Evolutionary conservation across 108 stramenopile genomes (phyloP).

Genomic region (Licmophora abbreviata): DNA sequence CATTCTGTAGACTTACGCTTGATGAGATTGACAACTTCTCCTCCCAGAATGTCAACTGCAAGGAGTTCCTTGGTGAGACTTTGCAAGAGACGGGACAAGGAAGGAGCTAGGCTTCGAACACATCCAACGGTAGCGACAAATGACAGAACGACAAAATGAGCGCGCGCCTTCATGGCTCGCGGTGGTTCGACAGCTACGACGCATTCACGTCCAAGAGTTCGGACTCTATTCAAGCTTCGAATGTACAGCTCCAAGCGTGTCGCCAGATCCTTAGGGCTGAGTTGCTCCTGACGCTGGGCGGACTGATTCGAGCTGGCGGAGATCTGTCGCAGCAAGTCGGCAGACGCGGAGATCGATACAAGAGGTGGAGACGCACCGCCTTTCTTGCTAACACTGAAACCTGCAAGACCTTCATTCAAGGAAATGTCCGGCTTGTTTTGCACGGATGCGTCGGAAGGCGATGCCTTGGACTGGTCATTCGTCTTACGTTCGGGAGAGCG

Average conservation of each 20-base stretch:
- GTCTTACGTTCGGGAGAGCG: too few species aligned
- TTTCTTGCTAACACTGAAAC: not conserved
- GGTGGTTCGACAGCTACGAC: conserved; percentile 62
- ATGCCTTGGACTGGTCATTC: not conserved
- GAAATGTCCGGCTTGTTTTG: not conserved
- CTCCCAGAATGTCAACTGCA: conserved; percentile 58
- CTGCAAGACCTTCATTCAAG: not conserved
- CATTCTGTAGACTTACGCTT: conserved; percentile 29
- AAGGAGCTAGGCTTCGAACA: conserved; percentile 42
- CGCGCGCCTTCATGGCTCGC: conserved; percentile 55
- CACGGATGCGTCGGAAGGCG: not conserved
- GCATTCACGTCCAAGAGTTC: conserved; percentile 47
- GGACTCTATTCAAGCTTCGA: conserved; percentile 36
- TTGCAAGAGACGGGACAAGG: conserved; percentile 48
- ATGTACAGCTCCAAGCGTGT: conserved; percentile 67
- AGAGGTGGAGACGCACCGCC: not conserved
- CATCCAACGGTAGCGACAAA: conserved; percentile 48
- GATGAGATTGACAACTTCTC: conserved; percentile 45
- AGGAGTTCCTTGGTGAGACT: conserved; percentile 67
- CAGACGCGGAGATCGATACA: not conserved
- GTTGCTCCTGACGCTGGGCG: conserved; percentile 37
- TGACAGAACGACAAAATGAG: conserved; percentile 37
- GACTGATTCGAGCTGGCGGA: not conserved
- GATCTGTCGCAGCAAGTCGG: not conserved
- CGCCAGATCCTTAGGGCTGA: conserved; percentile 46